Evolutionary conservation across 2,329 filamentous ascomycete genomes (phyloP).

Genomic region (Triangularia setosa): DNA sequence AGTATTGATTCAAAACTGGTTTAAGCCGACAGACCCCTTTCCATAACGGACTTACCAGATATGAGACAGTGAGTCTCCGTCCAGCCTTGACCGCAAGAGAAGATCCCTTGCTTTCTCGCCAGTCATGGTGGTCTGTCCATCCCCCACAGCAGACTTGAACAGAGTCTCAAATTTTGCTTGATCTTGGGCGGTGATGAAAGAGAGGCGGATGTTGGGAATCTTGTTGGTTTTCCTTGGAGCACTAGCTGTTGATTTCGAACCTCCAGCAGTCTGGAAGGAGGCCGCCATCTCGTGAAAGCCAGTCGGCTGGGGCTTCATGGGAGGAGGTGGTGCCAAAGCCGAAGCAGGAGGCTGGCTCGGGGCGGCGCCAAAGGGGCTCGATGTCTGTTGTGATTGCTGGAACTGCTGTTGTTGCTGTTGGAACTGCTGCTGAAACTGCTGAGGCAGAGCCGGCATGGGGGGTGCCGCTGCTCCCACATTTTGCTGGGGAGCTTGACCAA

Average conservation of each 20-base stretch:
- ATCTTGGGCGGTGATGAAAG: conserved; percentile 92
- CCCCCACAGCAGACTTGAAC: conserved; percentile 91
- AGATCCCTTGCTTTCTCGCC: conserved; percentile 91
- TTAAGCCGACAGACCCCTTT: not conserved
- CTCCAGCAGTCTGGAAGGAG: conserved; percentile 55
- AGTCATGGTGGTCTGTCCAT: conserved; percentile 78
- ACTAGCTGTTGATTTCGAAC: conserved; percentile 42
- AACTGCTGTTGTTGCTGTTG: conserved; percentile 49
- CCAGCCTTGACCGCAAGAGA: conserved; percentile 79
- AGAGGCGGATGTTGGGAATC: conserved; percentile 90
- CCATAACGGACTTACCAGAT: conserved; percentile 67
- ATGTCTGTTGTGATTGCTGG: conserved; percentile 44
- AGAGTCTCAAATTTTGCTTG: conserved; percentile 96
- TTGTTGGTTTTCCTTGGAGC: conserved; percentile 58
- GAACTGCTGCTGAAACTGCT: conserved; percentile 57
- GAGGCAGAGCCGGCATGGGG: conserved; percentile 56
- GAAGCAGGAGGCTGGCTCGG: conserved; percentile 44
- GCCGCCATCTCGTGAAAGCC: conserved; percentile 65
- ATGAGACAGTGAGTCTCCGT: conserved; percentile 82
- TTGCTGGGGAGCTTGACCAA: conserved; percentile 51
- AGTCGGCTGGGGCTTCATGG: conserved; percentile 63
- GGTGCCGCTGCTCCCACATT: conserved; percentile 59
- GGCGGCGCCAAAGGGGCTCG: conserved; percentile 52
- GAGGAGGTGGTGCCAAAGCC: conserved; percentile 46
- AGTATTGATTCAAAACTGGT: conserved; percentile 10